Evolutionary conservation across 495 filamentous ascomycete genomes (phyloP).

Genomic region (Lophiostoma macrostomum): DNA sequence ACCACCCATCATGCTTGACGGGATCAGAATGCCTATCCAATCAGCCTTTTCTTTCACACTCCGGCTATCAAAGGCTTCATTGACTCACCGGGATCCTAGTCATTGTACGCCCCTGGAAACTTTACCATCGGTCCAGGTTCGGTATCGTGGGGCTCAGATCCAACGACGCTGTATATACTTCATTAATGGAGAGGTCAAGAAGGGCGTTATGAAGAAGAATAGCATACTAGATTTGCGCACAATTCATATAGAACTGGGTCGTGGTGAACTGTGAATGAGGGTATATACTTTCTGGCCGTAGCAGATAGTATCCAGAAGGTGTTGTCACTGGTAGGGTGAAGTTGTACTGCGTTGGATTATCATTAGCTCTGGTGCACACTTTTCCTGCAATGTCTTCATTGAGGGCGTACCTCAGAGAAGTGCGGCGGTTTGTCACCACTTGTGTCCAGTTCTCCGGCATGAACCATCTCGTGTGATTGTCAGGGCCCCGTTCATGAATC

Average conservation of each 20-base stretch:
- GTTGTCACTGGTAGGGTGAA: conserved; percentile 17
- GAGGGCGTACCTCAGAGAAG: background rate
- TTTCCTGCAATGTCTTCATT: no score
- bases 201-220: no score
- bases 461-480: conserved; percentile 6
- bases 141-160: background rate
- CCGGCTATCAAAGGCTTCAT: no score
- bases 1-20: no score
- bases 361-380: no score
- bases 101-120: conserved; percentile 20
- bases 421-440: no score
- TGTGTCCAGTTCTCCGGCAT: background rate
- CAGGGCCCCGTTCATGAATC: conserved; percentile 7
- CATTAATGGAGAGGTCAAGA: no score
- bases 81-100: conserved; percentile 8
- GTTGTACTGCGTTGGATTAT: conserved; percentile 6
- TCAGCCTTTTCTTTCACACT: no score
- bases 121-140: conserved; percentile 10
- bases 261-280: background rate
- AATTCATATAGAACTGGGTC: conserved; percentile 13
- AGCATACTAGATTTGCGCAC: conserved; percentile 18
- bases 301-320: conserved; percentile 21
- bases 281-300: conserved; percentile 15
- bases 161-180: no score
- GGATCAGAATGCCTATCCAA: no score